These are phyloP conservation scores for Yueomyces sp. DNA, from an alignment of 805 yeast species.

Conservation along the genomic window DNA sequence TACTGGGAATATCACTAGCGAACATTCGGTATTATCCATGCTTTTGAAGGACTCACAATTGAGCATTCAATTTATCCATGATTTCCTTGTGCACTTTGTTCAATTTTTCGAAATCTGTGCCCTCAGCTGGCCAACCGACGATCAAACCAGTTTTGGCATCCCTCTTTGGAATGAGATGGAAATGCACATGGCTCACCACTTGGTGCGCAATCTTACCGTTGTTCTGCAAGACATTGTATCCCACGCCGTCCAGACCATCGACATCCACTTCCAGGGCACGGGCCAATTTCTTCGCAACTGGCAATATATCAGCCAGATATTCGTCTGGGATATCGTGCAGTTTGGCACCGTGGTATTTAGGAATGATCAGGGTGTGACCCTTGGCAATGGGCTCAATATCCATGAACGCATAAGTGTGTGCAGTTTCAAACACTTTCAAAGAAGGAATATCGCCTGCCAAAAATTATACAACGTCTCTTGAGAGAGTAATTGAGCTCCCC, in stretches of 20 bases:
- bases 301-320: constrained; percentile 70
- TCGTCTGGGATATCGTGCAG: constrained; percentile 91
- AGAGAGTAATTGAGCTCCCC: too few species aligned
- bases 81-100: constrained; percentile 54
- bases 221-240: constrained; percentile 83
- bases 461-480: too few species aligned
- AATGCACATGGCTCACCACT: constrained; percentile 89
- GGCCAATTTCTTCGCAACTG: constrained; percentile 78
- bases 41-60: too few species aligned
- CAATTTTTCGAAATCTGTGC: constrained; percentile 61
- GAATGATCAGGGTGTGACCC: constrained; percentile 84
- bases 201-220: constrained; percentile 95
- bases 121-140: constrained; percentile 91
- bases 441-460: constrained; percentile 80
- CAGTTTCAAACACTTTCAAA: constrained; percentile 79
- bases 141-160: constrained; percentile 59
- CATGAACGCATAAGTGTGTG: constrained; percentile 65
- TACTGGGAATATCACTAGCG: too few species aligned
- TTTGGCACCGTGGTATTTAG: constrained; percentile 88
- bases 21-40: too few species aligned
- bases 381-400: constrained; percentile 87
- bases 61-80: constrained; percentile 27
- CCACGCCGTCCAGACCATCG: constrained; percentile 46
- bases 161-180: constrained; percentile 89
- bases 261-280: constrained; percentile 51